Percentiles rank a stretch among this genome's conserved stretches.
phyloP scores from a whole-genome alignment of 805 yeast species.

The Cyberlindnera veronae region DNA sequence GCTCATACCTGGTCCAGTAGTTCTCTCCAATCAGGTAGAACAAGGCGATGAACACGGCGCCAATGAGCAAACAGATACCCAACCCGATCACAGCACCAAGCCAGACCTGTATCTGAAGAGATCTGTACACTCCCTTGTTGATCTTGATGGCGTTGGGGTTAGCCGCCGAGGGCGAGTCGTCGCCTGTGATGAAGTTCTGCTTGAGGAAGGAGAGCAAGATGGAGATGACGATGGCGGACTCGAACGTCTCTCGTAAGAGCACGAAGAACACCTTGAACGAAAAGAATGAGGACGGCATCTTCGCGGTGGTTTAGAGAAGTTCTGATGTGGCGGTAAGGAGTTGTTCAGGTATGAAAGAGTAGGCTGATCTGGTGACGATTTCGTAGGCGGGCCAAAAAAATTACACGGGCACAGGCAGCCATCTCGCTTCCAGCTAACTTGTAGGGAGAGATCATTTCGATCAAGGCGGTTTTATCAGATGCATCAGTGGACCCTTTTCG shows the following conservation, averaged over 20 bases:
- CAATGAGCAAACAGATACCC: constrained; percentile 64
- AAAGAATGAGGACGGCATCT: no score
- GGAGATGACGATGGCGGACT: constrained; percentile 88
- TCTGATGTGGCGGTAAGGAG: no score
- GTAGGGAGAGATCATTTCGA: no score
- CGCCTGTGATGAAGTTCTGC: constrained; percentile 62
- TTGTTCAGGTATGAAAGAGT: no score
- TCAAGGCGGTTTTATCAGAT: no score
- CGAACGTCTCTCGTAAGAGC: constrained; percentile 89
- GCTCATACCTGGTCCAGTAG: constrained; percentile 82
- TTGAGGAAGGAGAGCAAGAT: constrained; percentile 87
- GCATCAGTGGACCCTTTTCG: no score
- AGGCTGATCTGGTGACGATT: no score
- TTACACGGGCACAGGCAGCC: no score
- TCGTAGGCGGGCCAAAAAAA: no score
- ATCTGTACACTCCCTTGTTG: constrained; percentile 33
- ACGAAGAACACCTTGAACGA: constrained; percentile 69
- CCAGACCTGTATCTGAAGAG: constrained; percentile 71
- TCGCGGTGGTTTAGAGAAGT: neutral
- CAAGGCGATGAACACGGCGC: constrained; percentile 64
- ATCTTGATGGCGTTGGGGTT: constrained; percentile 26
- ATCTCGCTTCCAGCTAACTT: no score
- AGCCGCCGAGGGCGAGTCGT: neutral
- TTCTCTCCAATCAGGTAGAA: constrained; percentile 81
- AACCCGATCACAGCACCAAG: constrained; percentile 76